Percentiles rank a stretch among this genome's conserved stretches.
Conservation (phyloP, 345 rosid genomes). For the Excoecaria agallocha region DNA sequence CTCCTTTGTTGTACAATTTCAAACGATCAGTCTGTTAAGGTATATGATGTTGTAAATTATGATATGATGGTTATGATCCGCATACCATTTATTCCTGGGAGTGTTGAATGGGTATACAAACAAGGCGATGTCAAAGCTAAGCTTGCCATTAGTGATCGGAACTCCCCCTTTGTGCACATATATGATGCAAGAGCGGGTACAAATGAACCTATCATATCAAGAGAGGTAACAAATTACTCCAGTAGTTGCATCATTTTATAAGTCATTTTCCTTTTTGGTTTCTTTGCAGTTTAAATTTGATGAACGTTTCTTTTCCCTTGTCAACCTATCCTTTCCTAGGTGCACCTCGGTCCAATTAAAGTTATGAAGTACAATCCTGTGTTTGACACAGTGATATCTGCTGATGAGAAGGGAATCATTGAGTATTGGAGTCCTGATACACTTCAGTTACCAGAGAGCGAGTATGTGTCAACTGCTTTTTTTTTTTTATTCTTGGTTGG, state of each 20-base stretch:
- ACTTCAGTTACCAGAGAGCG: slow-evolving; percentile 74
- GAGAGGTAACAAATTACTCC: slow-evolving; percentile 44
- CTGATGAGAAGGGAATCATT: slow-evolving; percentile 74
- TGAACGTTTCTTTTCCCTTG: not conserved
- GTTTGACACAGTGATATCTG: slow-evolving; percentile 74
- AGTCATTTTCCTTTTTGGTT: not conserved
- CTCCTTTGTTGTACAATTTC: slow-evolving; percentile 96
- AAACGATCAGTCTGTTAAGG: slow-evolving; percentile 74
- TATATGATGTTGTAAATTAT: slow-evolving; percentile 92
- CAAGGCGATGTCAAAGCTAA: slow-evolving; percentile 93
- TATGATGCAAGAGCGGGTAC: slow-evolving; percentile 94
- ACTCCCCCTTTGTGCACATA: slow-evolving; percentile 69
- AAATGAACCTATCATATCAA: slow-evolving; percentile 66
- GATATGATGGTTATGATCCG: slow-evolving; percentile 98
- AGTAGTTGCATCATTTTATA: not conserved
- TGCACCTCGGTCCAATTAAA: slow-evolving; percentile 57
- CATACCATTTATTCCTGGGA: slow-evolving; percentile 72
- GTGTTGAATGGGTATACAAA: slow-evolving; percentile 87
- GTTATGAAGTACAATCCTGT: slow-evolving; percentile 78
- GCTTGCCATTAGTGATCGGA: slow-evolving; percentile 82
- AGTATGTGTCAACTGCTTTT: slow-evolving; percentile 45
- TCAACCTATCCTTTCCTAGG: slow-evolving; percentile 34
- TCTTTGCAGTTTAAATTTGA: not conserved
- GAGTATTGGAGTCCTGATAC: slow-evolving; percentile 89
- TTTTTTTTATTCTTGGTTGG: not conserved